Conservation (phyloP, 176 grass and related monocot genomes). For the Otatea glauca region DNA sequence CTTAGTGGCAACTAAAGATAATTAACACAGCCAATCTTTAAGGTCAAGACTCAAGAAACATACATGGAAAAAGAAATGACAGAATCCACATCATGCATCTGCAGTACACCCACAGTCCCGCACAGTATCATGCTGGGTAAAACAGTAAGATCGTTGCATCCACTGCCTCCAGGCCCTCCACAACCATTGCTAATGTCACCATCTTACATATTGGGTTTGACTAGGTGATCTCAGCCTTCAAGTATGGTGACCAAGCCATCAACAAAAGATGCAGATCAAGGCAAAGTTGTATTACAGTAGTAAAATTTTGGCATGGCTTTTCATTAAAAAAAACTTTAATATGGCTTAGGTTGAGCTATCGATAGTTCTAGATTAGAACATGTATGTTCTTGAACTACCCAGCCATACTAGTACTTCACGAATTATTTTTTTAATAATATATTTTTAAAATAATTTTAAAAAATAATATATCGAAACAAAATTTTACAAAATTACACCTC, state of each 20-base stretch:
- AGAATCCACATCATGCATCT: slow-evolving; percentile 14
- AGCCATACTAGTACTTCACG: background rate
- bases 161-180: background rate
- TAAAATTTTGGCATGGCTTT: background rate
- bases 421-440: too few species aligned
- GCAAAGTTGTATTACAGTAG: background rate
- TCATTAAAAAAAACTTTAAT: background rate
- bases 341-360: background rate
- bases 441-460: too few species aligned
- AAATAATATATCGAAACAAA: too few species aligned
- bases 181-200: slow-evolving; percentile 36
- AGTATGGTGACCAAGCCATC: slow-evolving; percentile 36
- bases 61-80: background rate
- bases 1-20: background rate
- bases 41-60: background rate
- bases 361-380: background rate
- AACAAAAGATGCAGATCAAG: slow-evolving; percentile 21
- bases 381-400: background rate
- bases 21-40: slow-evolving; percentile 7
- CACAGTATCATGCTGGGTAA: background rate
- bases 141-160: slow-evolving; percentile 19
- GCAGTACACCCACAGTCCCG: background rate
- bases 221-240: slow-evolving; percentile 36
- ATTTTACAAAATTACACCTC: too few species aligned
- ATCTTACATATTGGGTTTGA: slow-evolving; percentile 39